A percentile compares a stretch with the other conserved stretches of the same genome.
phyloP scores from a whole-genome alignment of 208 protist species.

The Blastocrithidia nonstop region DNA sequence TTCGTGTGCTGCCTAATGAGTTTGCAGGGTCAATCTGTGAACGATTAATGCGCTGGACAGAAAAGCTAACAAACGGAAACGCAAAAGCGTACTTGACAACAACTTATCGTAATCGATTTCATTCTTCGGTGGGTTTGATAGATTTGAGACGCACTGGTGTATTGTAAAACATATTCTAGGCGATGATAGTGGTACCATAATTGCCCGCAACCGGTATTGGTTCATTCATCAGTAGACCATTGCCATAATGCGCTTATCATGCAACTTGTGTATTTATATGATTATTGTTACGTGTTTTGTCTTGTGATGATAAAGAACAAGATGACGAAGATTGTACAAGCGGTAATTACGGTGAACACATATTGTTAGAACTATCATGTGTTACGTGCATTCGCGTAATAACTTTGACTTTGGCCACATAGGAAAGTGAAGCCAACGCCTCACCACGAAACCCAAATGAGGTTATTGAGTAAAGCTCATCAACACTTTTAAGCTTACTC shows the following conservation, averaged over 20 bases:
- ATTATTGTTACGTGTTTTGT: background rate
- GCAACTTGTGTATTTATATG: constrained; percentile 9
- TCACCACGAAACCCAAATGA: constrained; percentile 91
- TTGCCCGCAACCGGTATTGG: constrained; percentile 62
- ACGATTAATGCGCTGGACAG: constrained; percentile 32
- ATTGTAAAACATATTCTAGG: constrained; percentile 87
- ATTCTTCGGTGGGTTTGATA: constrained; percentile 84
- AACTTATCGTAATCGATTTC: constrained; percentile 80
- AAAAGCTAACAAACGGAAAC: constrained; percentile 60
- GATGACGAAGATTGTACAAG: background rate
- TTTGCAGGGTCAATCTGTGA: too few species aligned
- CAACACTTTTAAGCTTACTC: constrained; percentile 81
- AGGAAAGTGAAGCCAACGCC: constrained; percentile 78
- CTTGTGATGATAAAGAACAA: background rate
- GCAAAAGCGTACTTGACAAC: constrained; percentile 77
- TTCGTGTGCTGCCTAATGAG: background rate
- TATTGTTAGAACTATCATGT: background rate
- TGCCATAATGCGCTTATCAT: constrained; percentile 46
- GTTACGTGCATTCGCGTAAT: constrained; percentile 26
- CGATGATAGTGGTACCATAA: constrained; percentile 70
- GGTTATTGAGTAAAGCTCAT: constrained; percentile 68
- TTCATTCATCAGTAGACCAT: constrained; percentile 88
- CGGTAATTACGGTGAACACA: background rate
- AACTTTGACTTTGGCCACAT: constrained; percentile 60
- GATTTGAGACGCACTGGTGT: constrained; percentile 50